Conservation (phyloP, 495 filamentous ascomycete genomes). For the Penicillium argentinense region DNA sequence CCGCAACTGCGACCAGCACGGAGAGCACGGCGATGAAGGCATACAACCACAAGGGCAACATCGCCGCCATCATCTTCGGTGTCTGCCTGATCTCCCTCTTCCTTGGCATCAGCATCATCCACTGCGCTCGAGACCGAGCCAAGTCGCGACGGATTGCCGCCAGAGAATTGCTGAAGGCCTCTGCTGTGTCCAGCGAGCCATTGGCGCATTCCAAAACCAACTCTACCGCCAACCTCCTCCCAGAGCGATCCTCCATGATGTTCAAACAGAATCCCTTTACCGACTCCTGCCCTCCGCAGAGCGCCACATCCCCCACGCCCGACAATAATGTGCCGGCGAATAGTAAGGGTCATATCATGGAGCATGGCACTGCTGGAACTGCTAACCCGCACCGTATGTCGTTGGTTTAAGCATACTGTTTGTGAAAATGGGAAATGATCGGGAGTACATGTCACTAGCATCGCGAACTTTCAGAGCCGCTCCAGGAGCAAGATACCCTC, state of each 20-base stretch:
- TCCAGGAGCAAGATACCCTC: no score
- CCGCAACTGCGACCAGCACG: slow-evolving; percentile 14
- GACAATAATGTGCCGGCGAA: not conserved
- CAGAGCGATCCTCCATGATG: slow-evolving; percentile 8
- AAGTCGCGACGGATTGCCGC: slow-evolving; percentile 13
- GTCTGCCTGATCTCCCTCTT: slow-evolving; percentile 15
- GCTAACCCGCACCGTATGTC: not conserved
- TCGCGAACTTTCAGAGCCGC: no score
- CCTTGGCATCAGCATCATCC: slow-evolving; percentile 9
- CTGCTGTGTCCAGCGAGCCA: not conserved
- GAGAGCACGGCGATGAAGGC: slow-evolving; percentile 1
- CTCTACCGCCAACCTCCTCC: slow-evolving; percentile 6
- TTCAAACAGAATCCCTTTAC: slow-evolving; percentile 2
- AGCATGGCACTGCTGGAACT: not conserved
- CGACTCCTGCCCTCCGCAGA: slow-evolving; percentile 4
- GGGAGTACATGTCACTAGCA: no score
- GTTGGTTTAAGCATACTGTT: not conserved
- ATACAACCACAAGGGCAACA: slow-evolving; percentile 14
- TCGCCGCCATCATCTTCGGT: slow-evolving; percentile 14
- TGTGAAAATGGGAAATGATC: no score
- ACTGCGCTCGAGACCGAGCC: slow-evolving; percentile 10
- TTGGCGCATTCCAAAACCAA: not conserved
- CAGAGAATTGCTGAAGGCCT: slow-evolving; percentile 1
- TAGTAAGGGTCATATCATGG: no score
- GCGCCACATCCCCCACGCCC: not conserved